A percentile compares a stretch with the other conserved stretches of the same genome.
Evolutionary conservation across 352 stramenopile genomes (phyloP).

Genomic region (Saprolegnia diclina): DNA sequence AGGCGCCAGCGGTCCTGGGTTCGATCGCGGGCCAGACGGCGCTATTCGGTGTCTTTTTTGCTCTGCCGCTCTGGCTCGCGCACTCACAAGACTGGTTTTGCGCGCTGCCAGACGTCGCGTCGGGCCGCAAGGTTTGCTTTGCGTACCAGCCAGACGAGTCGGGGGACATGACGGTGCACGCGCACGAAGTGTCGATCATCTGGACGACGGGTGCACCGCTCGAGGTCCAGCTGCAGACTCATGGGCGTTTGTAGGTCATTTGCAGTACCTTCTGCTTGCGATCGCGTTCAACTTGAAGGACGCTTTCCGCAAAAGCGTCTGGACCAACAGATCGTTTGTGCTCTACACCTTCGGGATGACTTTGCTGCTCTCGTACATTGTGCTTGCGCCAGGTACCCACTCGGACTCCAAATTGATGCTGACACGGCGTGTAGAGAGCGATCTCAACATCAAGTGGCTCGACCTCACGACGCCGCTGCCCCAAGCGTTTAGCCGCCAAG

Average conservation of each 20-base stretch:
- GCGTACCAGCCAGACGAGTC: slow-evolving; percentile 46
- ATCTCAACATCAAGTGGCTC: neutral
- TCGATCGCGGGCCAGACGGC: slow-evolving; percentile 54
- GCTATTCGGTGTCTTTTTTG: slow-evolving; percentile 49
- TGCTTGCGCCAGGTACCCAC: slow-evolving; percentile 32
- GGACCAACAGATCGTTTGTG: slow-evolving; percentile 49
- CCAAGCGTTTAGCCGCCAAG: neutral
- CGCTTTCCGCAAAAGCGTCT: slow-evolving; percentile 50
- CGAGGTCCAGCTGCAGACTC: neutral
- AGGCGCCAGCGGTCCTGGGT: slow-evolving; percentile 42
- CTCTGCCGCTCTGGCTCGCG: slow-evolving; percentile 51
- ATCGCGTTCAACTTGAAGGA: slow-evolving; percentile 63
- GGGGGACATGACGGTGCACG: slow-evolving; percentile 53
- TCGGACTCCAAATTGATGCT: neutral
- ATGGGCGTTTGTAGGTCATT: slow-evolving; percentile 35
- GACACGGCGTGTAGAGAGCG: neutral
- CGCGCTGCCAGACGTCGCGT: slow-evolving; percentile 38
- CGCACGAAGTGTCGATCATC: slow-evolving; percentile 70
- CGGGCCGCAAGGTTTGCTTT: slow-evolving; percentile 48
- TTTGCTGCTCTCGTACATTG: slow-evolving; percentile 50
- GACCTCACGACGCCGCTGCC: slow-evolving; percentile 9
- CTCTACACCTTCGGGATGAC: slow-evolving; percentile 46
- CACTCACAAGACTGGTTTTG: slow-evolving; percentile 59
- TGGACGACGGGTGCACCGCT: slow-evolving; percentile 45
- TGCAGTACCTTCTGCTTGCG: slow-evolving; percentile 71